phyloP scores from a whole-genome alignment of 768 basidiomycete genomes.

The Podaxis sp. region DNA sequence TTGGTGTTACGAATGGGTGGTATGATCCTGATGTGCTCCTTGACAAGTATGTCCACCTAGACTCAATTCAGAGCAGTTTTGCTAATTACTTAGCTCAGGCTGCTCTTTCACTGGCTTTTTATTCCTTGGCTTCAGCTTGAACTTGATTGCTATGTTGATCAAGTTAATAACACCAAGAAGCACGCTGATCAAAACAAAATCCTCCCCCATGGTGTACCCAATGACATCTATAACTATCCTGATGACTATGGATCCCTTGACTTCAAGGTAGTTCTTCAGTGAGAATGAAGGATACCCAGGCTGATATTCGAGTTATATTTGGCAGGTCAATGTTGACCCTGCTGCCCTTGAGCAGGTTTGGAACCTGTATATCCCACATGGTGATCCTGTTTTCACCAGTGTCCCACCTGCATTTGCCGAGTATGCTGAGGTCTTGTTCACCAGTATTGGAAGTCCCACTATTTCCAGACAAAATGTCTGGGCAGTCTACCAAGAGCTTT shows the following conservation, averaged over 20 bases:
- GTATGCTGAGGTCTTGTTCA: no score
- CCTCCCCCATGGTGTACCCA: constrained; percentile 39
- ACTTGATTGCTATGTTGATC: constrained; percentile 28
- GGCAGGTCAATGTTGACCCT: neutral
- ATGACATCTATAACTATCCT: constrained; percentile 30
- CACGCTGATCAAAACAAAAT: constrained; percentile 33
- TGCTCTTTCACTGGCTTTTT: constrained; percentile 40
- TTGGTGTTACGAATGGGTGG: constrained; percentile 27
- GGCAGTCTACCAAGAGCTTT: no score
- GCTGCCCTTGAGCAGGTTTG: no score
- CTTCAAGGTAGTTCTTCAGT: constrained; percentile 30
- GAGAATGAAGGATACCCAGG: no score
- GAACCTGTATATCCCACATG: no score
- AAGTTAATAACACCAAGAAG: constrained; percentile 23
- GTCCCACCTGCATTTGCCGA: no score
- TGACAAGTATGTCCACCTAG: constrained; percentile 19
- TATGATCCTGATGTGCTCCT: constrained; percentile 29
- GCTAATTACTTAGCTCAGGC: constrained; percentile 21
- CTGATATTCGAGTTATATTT: no score
- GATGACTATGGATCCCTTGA: constrained; percentile 27
- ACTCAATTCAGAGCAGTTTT: neutral
- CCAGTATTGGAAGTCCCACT: no score
- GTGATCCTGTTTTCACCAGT: no score
- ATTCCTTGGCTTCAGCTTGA: constrained; percentile 42
- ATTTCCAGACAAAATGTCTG: no score